Conservation (phyloP, 2,329 filamentous ascomycete species). For the Hortaea sp. region DNA sequence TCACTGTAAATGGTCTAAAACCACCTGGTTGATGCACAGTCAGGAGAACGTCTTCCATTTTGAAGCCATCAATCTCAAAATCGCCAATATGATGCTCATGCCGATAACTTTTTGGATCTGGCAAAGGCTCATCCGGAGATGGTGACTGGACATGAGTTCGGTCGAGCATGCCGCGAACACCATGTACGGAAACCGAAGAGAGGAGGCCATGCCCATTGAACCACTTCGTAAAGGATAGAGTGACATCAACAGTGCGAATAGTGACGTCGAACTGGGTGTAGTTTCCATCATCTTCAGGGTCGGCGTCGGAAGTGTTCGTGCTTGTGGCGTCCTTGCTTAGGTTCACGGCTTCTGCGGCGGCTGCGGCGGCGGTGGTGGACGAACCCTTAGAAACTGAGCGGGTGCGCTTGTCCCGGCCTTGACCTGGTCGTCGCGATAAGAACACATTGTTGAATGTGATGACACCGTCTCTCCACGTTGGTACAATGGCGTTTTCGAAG, state of each 20-base stretch:
- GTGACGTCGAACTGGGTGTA: slow-evolving; percentile 97
- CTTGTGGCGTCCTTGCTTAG: slow-evolving; percentile 34
- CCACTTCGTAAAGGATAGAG: slow-evolving; percentile 95
- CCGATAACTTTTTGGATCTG: slow-evolving; percentile 78
- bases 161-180: slow-evolving; percentile 85
- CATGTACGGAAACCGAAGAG: slow-evolving; percentile 86
- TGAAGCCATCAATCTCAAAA: slow-evolving; percentile 95
- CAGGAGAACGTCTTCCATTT: slow-evolving; percentile 83
- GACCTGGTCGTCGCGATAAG: slow-evolving; percentile 80
- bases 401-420: slow-evolving; percentile 46
- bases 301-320: slow-evolving; percentile 34
- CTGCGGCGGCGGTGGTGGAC: slow-evolving; percentile 70
- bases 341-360: slow-evolving; percentile 57
- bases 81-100: slow-evolving; percentile 84
- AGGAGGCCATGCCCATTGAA: slow-evolving; percentile 92
- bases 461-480: slow-evolving; percentile 87
- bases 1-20: slow-evolving; percentile 91
- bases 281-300: slow-evolving; percentile 73
- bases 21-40: slow-evolving; percentile 82
- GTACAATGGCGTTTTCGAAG: slow-evolving; percentile 95
- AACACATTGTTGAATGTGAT: slow-evolving; percentile 97
- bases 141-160: slow-evolving; percentile 59
- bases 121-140: slow-evolving; percentile 47
- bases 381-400: slow-evolving; percentile 75
- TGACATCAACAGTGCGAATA: slow-evolving; percentile 91